Percentiles rank a stretch among this genome's conserved stretches.
These are phyloP conservation scores for Cordyceps cicadae DNA, from an alignment of 2,329 filamentous ascomycete species.

Conservation along the genomic window DNA sequence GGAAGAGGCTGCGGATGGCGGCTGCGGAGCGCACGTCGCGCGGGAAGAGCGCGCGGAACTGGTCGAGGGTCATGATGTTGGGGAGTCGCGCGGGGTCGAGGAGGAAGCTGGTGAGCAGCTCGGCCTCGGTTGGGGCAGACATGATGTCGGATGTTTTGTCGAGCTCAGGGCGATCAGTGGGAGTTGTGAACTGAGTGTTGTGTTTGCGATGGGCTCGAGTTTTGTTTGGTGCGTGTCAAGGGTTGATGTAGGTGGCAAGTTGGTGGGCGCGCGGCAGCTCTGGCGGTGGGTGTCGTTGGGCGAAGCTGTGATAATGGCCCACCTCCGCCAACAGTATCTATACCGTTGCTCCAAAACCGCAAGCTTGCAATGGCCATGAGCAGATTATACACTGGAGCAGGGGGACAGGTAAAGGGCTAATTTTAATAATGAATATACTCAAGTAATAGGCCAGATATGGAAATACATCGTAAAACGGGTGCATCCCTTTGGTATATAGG, in stretches of 20 bases:
- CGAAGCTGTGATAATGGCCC: not conserved
- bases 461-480: no score
- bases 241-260: not conserved
- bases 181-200: not conserved
- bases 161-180: not conserved
- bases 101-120: constrained; percentile 70
- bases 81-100: constrained; percentile 67
- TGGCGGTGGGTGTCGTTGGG: not conserved
- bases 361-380: no score
- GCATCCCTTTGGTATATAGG: no score
- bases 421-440: no score
- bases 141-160: not conserved
- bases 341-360: not conserved
- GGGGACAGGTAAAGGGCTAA: no score
- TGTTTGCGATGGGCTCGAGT: not conserved
- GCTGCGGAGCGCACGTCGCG: constrained; percentile 55
- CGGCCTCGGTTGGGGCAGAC: constrained; percentile 58
- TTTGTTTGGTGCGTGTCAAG: not conserved
- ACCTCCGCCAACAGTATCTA: not conserved
- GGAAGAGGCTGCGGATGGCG: constrained; percentile 63
- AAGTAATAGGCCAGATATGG: no score
- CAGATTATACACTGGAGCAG: no score
- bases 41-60: constrained; percentile 73
- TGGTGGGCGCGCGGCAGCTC: not conserved
- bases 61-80: constrained; percentile 61